Base-by-base conservation (phyloP, 179 eudicot species). In the Corrigiola litoralis region DNA sequence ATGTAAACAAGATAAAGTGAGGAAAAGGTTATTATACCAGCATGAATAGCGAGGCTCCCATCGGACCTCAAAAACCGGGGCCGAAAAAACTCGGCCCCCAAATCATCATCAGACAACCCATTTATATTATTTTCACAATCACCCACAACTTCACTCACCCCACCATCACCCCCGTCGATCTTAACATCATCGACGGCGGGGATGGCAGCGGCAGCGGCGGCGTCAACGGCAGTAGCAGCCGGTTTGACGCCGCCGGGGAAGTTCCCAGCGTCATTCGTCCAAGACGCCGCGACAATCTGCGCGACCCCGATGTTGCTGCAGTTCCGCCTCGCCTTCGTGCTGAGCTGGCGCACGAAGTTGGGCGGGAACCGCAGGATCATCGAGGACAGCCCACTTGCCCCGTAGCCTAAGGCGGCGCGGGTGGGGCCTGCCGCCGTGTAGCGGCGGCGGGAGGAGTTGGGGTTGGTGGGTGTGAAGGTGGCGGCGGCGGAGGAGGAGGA, bases 281-380 rank as follows among this genome's bases (percentile, higher is more conserved):
- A 90, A 41, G 96, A 87, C 29, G 96, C 92, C 9, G 96, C 98
- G 3, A 90, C 95, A 37, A 92, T 79, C 59, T 87, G 98, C 2
- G 98, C 98, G 21, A 92, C 96, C n/a, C 98, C 98, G 72, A 92
- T 92, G 78, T 92, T 92, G 89, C 96, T 85, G 70, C 98, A 92
- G 75, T 92, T 90, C 52, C 98, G 75, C 45, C 98, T 76, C 38
- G 98, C 96, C 66, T 92, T 90, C 52, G 29, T 85, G 84, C 95
- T 92, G 21, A 92, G 84, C 81, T 92, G 98, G 4, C 96, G 49
- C 17, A 90, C 96, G 47, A 92, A 87, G 64, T 90, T 87, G 0
- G 98, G 96, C 2, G 98, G 98, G 32, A 89, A 92, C 6, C 95
- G 75, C 17, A 83, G 50, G 60, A 90, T 89, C 48, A 80, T 65